Evolutionary conservation across 2,329 filamentous ascomycete genomes (phyloP).

Genomic region (Apiospora phragmitis): DNA sequence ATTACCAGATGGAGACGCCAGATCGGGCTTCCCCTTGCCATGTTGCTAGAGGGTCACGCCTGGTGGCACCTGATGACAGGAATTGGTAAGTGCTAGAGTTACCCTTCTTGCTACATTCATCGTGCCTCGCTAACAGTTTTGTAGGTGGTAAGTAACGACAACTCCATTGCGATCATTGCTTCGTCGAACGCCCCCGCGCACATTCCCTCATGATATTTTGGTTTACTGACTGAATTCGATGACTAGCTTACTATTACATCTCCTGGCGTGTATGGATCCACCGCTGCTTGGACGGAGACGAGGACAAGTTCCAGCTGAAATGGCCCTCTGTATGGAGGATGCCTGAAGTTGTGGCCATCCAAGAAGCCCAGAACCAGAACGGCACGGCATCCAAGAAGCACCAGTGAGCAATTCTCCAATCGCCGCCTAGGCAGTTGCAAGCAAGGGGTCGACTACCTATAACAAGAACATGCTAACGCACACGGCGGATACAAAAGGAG

Average conservation of each 20-base stretch:
- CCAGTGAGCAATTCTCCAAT: conserved; percentile 15
- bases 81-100: conserved; percentile 45
- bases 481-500: background rate
- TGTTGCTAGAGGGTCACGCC: conserved; percentile 61
- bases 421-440: background rate
- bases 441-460: background rate
- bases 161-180: background rate
- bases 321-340: conserved; percentile 66
- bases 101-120: background rate
- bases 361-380: conserved; percentile 27
- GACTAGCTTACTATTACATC: conserved; percentile 75
- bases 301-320: conserved; percentile 68
- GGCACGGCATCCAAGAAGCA: conserved; percentile 27
- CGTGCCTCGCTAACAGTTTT: background rate
- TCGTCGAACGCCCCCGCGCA: background rate
- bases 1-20: conserved; percentile 66
- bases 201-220: too few relatives aligned
- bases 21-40: conserved; percentile 77
- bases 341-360: conserved; percentile 44
- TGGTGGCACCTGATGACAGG: conserved; percentile 81
- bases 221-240: background rate
- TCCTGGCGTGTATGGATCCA: conserved; percentile 82
- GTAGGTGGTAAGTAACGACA: background rate
- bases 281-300: conserved; percentile 70
- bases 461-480: background rate